Percentiles rank a stretch among this genome's conserved stretches.
Conservation (phyloP, 2,329 filamentous ascomycete genomes). For the Bipolaris bicolor region DNA sequence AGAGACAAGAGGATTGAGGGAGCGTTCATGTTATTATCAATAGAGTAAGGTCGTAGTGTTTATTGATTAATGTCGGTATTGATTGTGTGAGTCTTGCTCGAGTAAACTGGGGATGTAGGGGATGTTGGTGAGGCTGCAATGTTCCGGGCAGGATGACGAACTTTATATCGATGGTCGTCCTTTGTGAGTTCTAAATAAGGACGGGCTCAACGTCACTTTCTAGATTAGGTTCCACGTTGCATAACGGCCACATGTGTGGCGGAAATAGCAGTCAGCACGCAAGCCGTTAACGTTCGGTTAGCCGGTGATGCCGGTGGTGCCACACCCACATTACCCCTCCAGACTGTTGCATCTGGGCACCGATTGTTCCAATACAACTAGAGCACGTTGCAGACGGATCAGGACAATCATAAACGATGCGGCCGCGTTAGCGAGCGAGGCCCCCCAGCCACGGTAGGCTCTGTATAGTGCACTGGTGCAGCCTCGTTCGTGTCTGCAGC, state of each 20-base stretch:
- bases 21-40: conserved; percentile 29
- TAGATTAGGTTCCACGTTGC: conserved; percentile 12
- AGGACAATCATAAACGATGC: conserved; percentile 26
- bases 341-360: conserved; percentile 13
- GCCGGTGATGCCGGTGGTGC: conserved; percentile 12
- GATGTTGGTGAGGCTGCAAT: background rate
- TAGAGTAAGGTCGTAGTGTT: background rate
- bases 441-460: conserved; percentile 18
- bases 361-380: conserved; percentile 6
- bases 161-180: conserved; percentile 14
- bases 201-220: conserved; percentile 13
- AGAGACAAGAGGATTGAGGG: conserved; percentile 28
- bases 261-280: conserved; percentile 9
- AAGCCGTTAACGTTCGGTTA: conserved; percentile 17
- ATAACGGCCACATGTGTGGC: conserved; percentile 20
- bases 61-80: background rate
- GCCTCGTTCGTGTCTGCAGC: conserved; percentile 10
- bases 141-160: conserved; percentile 1
- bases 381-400: conserved; percentile 9
- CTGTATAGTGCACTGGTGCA: conserved; percentile 16
- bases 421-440: conserved; percentile 20
- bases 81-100: conserved; percentile 7
- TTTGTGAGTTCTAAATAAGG: conserved; percentile 3
- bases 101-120: background rate
- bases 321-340: conserved; percentile 13